A percentile compares a stretch with the other conserved stretches of the same genome.
These are phyloP conservation scores for Fusarium sp. DNA, from an alignment of 2,329 filamentous ascomycete genomes.

Conservation along the genomic window DNA sequence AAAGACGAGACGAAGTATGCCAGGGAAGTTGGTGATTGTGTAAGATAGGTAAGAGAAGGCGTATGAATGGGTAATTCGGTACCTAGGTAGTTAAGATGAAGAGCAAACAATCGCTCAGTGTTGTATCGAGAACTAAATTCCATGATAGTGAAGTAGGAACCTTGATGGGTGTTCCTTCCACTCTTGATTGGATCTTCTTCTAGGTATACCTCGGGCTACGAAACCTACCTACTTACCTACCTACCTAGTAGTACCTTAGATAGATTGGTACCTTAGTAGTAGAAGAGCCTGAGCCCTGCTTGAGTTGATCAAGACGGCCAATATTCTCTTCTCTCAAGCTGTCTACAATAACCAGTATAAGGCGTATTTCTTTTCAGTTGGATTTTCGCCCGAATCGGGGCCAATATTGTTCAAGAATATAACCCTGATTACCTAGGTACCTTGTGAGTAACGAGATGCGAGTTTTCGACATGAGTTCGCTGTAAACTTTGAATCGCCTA, in stretches of 20 bases:
- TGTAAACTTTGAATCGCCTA: not conserved
- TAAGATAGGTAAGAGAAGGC: conserved; percentile 36
- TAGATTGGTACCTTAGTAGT: not conserved
- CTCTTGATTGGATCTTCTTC: not conserved
- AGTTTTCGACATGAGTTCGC: not conserved
- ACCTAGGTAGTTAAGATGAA: conserved; percentile 15
- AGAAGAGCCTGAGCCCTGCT: not conserved
- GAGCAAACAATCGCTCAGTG: not conserved
- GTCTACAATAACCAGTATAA: not conserved
- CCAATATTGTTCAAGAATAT: not conserved
- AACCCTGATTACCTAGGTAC: not conserved
- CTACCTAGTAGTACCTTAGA: too few relatives aligned
- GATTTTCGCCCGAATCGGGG: not conserved
- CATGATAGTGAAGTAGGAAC: not conserved
- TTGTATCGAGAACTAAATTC: not conserved
- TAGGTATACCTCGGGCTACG: too few relatives aligned
- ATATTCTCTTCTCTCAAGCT: not conserved
- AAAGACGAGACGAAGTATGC: conserved; percentile 42
- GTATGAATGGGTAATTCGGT: conserved; percentile 1
- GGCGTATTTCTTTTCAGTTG: not conserved
- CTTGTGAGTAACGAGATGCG: not conserved
- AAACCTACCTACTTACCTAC: too few relatives aligned
- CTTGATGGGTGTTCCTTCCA: conserved; percentile 7
- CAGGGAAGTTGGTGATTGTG: conserved; percentile 28
- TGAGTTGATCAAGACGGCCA: not conserved